Base-by-base conservation (phyloP, 805 yeast species). In the Hanseniaspora lindneri region DNA sequence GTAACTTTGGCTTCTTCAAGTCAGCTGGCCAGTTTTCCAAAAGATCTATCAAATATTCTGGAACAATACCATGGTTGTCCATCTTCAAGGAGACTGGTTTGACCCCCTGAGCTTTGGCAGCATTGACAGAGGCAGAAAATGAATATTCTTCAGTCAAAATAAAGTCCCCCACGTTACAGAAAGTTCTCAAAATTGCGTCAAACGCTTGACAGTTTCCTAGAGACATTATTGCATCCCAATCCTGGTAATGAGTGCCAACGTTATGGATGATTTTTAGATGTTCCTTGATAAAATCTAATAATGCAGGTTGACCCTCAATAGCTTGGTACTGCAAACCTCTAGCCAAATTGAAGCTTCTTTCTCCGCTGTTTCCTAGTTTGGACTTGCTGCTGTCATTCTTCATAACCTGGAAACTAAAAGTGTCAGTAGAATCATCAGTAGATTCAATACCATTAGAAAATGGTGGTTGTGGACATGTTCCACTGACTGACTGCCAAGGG, bases 321-420 rank as follows among this genome's bases (percentile, higher is more conserved):
- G 61, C 66, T 42, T 97, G 97, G 66, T 92, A 92, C 69, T 92
- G 98, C 65, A 92, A 73, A n/a, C 95, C 77, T 58, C 83, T 75
- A 16, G 83, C 71, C 56, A 92, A 73, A 49, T 87, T 92, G 52
- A 88, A 70, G 56, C 80, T 85, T 30, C 60, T 66, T 34, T 72
- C 71, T 16, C 48, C 52, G 39, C 49, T 44, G 11, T 50, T 41
- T 47, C 56, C 53, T 17, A 51, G 33, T 56, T 66, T 68, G 24
- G 70, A 68, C 6, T 66, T 63, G 57, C 76, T 70, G 51, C 58
- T 56, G 28, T 65, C 67, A 44, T 67, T 58, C 48, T 65, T 60
- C 33, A 59, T 55, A 23, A 62, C 47, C 7, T 39, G 14, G 17
- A 54, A 43, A 16, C 46, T 50, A 11, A 59, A 55, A 41, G 62